phyloP scores from a whole-genome alignment of 192 early-diverging fungal genomes.

The Backusella mclennaniae region DNA sequence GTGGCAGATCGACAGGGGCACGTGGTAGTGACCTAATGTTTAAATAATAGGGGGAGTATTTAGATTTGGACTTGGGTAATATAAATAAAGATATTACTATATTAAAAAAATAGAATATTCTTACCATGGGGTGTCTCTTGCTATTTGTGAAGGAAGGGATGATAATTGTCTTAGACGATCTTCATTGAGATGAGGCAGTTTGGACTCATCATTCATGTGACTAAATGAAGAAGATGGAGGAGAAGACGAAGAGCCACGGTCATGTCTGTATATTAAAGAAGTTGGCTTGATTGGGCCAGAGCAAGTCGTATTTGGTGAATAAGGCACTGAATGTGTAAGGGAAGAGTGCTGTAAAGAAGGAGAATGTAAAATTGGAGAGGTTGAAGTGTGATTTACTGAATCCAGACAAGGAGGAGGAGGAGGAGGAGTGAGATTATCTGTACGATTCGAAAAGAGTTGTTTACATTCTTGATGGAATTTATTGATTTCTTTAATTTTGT shows the following conservation, averaged over 20 bases:
- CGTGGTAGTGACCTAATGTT: slow-evolving; percentile 4
- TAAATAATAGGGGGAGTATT: not conserved
- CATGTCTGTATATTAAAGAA: not conserved
- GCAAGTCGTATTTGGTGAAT: not conserved
- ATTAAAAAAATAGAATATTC: too few relatives aligned
- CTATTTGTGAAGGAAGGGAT: not conserved
- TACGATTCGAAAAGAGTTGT: not conserved
- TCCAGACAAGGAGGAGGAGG: not conserved
- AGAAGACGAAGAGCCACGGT: not conserved
- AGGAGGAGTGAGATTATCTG: not conserved
- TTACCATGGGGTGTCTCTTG: not conserved
- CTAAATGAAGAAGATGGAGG: not conserved
- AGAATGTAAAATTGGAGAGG: not conserved
- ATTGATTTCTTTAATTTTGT: slow-evolving; percentile 12
- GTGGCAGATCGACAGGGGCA: not conserved
- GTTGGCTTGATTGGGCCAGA: not conserved
- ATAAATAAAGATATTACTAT: too few relatives aligned
- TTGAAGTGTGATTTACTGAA: not conserved
- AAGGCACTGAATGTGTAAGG: not conserved
- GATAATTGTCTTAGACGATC: not conserved
- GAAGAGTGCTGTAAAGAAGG: not conserved
- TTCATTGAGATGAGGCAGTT: not conserved
- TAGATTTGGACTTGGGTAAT: not conserved
- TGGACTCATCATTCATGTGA: not conserved
- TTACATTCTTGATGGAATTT: slow-evolving; percentile 11